Conservation (phyloP, 495 filamentous ascomycete species). For the Trichoderma orchidacearum region DNA sequence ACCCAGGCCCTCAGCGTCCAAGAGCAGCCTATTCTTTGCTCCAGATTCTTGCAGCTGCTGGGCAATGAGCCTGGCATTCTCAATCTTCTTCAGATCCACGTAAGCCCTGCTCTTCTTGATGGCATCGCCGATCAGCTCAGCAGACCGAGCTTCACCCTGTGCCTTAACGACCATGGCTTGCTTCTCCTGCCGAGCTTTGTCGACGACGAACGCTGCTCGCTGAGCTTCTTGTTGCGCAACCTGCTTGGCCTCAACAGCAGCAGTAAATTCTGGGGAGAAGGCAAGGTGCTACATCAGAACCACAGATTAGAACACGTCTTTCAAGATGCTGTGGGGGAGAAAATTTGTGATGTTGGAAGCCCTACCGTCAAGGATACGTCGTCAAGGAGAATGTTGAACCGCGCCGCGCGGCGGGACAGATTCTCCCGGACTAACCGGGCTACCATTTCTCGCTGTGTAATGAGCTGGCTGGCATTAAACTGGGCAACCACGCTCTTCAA, state of each 20-base stretch:
- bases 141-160: constrained; percentile 97
- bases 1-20: constrained; percentile 80
- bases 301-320: neutral
- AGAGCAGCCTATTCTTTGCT: constrained; percentile 84
- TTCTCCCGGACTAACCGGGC: constrained; percentile 85
- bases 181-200: constrained; percentile 98
- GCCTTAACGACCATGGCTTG: constrained; percentile 97
- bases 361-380: constrained; percentile 94
- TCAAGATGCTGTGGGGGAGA: neutral
- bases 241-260: constrained; percentile 97
- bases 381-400: constrained; percentile 94
- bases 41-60: constrained; percentile 68
- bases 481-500: constrained; percentile 97
- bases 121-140: constrained; percentile 93
- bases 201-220: constrained; percentile 91
- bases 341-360: neutral
- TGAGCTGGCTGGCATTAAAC: constrained; percentile 97
- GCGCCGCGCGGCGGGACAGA: constrained; percentile 74
- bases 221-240: constrained; percentile 98
- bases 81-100: constrained; percentile 91
- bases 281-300: constrained; percentile 69
- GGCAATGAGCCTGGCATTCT: constrained; percentile 86
- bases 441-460: constrained; percentile 96
- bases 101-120: constrained; percentile 99
- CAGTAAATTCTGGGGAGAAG: constrained; percentile 98